Base-by-base conservation (phyloP, 2,329 filamentous ascomycete species). In the Bisporella sp. region DNA sequence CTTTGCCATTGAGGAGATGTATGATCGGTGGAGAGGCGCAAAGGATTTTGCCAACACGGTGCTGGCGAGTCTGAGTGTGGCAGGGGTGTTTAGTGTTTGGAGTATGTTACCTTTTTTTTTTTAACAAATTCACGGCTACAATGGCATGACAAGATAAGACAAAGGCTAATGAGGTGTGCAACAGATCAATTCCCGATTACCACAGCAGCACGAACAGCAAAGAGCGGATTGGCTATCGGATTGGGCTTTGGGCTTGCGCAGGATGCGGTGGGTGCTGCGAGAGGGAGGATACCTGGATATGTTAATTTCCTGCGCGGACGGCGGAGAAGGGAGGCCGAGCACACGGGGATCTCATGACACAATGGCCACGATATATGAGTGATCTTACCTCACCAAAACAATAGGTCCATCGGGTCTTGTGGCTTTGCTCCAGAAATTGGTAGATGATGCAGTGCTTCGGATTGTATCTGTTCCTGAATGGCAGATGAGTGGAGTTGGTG, bases 61-160 rank as follows among this genome's bases (percentile, higher is more conserved):
- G 5, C 76, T 91, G 51, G 90, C 93, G 30, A 91, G 88, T 44
- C 72, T 96, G 66, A 86, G 87, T 0, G 85, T 93, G 35, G 89
- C 91, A 1, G 92, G 92, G 2, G 76, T 83, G 6, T 96, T 96
- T 74, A 95, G 90, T 65, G 72, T 90, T 52, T 86, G 87, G 80
- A 87, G 89, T 91, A 76, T 65, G 84, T 47, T 29, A 41, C 45
- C 40, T 31, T 42, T 21, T 21, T 21, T 37, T 40, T 41, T 31
- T 21, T 43, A 41, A 13, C 48, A 44, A 13, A 48, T 39, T 13
- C 3, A 41, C 42, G 37, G 46, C 35, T 30, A 49, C 47, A 59
- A 47, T 31, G 42, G 39, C 50, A 33, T 44, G 46, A 49, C 33
- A 9, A 21, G 43, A 48, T 54, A 48, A 54, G 13, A 13, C 8